A percentile compares a stretch with the other conserved stretches of the same genome.
Evolutionary conservation across 305 asterid genomes (phyloP).

Genomic region (Striga hermonthica): DNA sequence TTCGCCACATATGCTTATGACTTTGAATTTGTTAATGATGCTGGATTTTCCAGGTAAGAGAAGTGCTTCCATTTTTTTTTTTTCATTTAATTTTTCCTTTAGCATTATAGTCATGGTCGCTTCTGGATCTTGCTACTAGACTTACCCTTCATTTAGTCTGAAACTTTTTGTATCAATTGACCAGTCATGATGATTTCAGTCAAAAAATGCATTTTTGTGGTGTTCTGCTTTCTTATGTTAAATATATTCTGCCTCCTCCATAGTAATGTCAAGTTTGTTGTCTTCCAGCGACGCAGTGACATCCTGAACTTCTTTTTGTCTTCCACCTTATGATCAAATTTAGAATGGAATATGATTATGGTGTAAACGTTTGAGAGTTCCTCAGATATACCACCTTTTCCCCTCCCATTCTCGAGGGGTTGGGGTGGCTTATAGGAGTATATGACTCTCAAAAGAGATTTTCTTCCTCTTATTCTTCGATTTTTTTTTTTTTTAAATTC

Average conservation of each 20-base stretch:
- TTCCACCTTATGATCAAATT: no score
- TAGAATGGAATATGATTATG: background rate
- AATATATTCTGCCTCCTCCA: background rate
- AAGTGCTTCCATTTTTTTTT: slow-evolving; percentile 14
- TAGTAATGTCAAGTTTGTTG: no score
- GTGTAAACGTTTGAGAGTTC: slow-evolving; percentile 18
- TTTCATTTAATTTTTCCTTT: slow-evolving; percentile 30
- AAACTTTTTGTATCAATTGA: slow-evolving; percentile 19
- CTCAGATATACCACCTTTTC: slow-evolving; percentile 7
- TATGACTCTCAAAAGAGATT: slow-evolving; percentile 21
- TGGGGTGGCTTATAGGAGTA: background rate
- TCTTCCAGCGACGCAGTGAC: no score
- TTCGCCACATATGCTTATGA: slow-evolving; percentile 96
- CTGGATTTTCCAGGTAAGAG: slow-evolving; percentile 82
- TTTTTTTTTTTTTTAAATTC: background rate
- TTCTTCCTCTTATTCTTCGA: background rate
- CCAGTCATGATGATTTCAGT: slow-evolving; percentile 3
- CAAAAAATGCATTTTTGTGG: slow-evolving; percentile 11
- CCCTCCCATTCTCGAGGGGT: slow-evolving; percentile 7
- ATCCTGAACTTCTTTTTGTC: no score
- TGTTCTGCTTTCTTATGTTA: slow-evolving; percentile 7
- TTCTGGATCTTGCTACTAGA: slow-evolving; percentile 23
- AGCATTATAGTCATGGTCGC: slow-evolving; percentile 24
- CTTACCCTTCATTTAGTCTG: slow-evolving; percentile 16
- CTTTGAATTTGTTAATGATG: slow-evolving; percentile 69